Evolutionary conservation across 2,329 filamentous ascomycete genomes (phyloP), one percentile per base, ranked within the genome.

Genomic region (Diaporthe destruens): DNA sequence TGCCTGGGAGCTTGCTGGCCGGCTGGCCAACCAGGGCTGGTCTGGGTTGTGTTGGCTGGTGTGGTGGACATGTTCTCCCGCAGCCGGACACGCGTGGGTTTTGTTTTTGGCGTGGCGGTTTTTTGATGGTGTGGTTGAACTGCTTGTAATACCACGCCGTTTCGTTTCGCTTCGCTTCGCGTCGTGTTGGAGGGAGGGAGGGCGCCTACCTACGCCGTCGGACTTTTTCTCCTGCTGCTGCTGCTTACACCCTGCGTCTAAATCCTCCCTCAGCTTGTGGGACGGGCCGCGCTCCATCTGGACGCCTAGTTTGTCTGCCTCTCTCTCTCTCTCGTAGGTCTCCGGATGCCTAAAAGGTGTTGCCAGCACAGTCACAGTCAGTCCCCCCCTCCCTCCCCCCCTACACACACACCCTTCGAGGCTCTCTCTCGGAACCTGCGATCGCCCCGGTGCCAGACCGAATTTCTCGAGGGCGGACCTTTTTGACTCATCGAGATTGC

Each of bases 221-320:
- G 61, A 39, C 47, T 39, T 36, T 53, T 20, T 20, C 39, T 23
- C 12, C 3, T 39, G 61, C 61, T 20, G 39, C 39, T 47, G 23
- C 3, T 53, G 61, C 61, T 66, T 29, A 66, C 61, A 66, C 61
- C 29, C 25, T 66, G 47, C 61, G 61, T 49, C 61, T 66, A 23
- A 36, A 23, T 39, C 44, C 44, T 66, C 61, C 44, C 44, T 66
- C 61, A 66, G 61, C 61, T 34, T 49, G 12, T 25, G 61, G 61
- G 61, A 66, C 61, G 61, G 61, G 61, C 61, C 61, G 61, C 61
- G 61, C 61, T 39, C 61, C 61, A 53, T 53, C 44, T 53, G 47
- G 32, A 12, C 61, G 61, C 61, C 61, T 49, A 39, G 29, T 23
- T 20, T 39, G 3, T 65, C 14, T 18, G 44, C 44, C 32, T 51